A percentile compares a stretch with the other conserved stretches of the same genome.
Evolutionary conservation across 2,329 filamentous ascomycete species (phyloP).

Genomic region (Ascochyta pisi): DNA sequence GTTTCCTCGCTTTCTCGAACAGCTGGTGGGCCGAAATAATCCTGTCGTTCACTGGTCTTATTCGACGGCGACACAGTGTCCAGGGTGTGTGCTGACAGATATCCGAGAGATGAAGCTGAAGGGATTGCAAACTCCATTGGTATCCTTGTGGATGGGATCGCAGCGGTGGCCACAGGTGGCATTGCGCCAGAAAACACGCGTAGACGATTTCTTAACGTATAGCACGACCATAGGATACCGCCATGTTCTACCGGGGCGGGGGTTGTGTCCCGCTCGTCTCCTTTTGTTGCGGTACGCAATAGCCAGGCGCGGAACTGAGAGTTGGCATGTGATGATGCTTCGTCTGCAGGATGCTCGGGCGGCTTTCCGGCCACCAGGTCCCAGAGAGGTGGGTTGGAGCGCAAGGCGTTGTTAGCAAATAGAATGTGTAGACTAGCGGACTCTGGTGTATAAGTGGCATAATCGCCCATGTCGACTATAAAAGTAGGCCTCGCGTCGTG

Average conservation of each 20-base stretch:
- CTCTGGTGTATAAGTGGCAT: constrained; percentile 60
- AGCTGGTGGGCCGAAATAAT: constrained; percentile 50
- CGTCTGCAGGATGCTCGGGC: constrained; percentile 40
- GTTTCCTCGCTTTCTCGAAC: background rate
- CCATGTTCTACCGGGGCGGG: constrained; percentile 63
- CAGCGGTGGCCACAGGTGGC: constrained; percentile 18
- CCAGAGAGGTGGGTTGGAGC: constrained; percentile 62
- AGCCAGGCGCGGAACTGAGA: constrained; percentile 73
- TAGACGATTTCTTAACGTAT: constrained; percentile 71
- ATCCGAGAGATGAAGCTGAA: constrained; percentile 29
- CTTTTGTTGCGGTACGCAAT: constrained; percentile 61
- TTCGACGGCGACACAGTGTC: constrained; percentile 22
- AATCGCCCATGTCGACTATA: constrained; percentile 71
- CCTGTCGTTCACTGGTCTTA: constrained; percentile 40
- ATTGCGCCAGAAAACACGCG: constrained; percentile 68
- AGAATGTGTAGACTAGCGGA: constrained; percentile 62
- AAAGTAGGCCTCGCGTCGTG: constrained; percentile 79
- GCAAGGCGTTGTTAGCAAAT: constrained; percentile 73
- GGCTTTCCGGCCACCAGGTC: constrained; percentile 62
- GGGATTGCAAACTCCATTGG: constrained; percentile 35
- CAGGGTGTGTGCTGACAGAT: constrained; percentile 17
- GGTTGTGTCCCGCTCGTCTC: constrained; percentile 61
- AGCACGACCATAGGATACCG: constrained; percentile 73
- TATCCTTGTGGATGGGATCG: constrained; percentile 47
- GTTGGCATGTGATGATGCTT: constrained; percentile 40